Evolutionary conservation across 202 grass and related monocot species (phyloP).

Genomic region (Saccharum hybrid): DNA sequence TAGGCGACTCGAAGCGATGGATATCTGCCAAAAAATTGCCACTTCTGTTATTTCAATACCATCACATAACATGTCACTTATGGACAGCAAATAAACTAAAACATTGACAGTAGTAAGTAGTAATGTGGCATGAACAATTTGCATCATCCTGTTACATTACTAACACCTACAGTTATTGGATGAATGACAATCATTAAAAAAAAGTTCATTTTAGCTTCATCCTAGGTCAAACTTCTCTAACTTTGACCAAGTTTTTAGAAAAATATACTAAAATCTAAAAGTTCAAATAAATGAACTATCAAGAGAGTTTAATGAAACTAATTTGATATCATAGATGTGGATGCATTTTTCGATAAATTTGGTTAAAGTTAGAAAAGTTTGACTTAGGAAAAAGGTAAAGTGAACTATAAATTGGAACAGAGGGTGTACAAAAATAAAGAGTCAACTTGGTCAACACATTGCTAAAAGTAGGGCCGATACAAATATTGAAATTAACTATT

Average conservation of each 20-base stretch:
- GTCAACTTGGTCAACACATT: not conserved
- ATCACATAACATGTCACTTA: constrained; percentile 31
- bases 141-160: not conserved
- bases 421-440: not conserved
- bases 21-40: constrained; percentile 58
- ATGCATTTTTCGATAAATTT: not conserved
- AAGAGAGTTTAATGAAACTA: not conserved
- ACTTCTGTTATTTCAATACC: constrained; percentile 35
- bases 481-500: not conserved
- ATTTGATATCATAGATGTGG: not conserved
- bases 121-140: not conserved
- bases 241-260: not conserved
- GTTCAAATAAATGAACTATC: not conserved
- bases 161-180: not conserved
- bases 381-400: not conserved
- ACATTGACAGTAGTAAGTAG: not conserved
- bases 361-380: not conserved
- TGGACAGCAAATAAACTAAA: constrained; percentile 2
- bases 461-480: not conserved
- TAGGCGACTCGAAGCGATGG: constrained; percentile 93
- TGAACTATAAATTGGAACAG: not conserved
- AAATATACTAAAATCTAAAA: not conserved
- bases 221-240: not conserved
- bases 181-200: not conserved
- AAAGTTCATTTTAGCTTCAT: not conserved